Percentiles rank a stretch among this genome's conserved stretches.
phyloP scores from a whole-genome alignment of 192 early-diverging fungal species.

The Umbelopsis ramanniana region DNA sequence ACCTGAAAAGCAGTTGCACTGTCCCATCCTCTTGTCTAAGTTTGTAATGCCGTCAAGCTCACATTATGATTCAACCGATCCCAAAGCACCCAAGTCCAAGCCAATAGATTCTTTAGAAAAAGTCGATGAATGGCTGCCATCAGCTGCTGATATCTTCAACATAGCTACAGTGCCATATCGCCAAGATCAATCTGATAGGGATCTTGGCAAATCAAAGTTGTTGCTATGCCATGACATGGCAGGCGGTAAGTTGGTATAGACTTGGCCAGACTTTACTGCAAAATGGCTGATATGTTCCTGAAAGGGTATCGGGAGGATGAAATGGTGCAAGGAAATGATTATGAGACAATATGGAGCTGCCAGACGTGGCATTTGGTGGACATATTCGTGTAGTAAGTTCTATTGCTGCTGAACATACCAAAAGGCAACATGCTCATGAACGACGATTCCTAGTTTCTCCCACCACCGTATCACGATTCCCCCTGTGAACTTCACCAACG shows the following conservation, averaged over 20 bases:
- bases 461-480: conserved; percentile 64
- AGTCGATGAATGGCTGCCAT: conserved; percentile 27
- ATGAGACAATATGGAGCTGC: conserved; percentile 50
- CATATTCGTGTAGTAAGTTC: conserved; percentile 62
- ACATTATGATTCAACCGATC: not conserved
- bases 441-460: conserved; percentile 47
- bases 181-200: not conserved
- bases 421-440: not conserved
- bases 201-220: conserved; percentile 26
- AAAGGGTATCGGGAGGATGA: conserved; percentile 60
- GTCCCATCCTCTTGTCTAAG: not conserved
- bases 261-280: not conserved
- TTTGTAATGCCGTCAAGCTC: conserved; percentile 28
- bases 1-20: not conserved
- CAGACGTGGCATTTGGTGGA: conserved; percentile 69
- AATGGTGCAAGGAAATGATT: conserved; percentile 48
- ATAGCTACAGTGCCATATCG: conserved; percentile 13
- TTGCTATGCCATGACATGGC: conserved; percentile 70
- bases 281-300: not conserved
- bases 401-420: not conserved
- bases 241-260: conserved; percentile 40
- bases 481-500: conserved; percentile 65
- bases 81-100: conserved; percentile 4
- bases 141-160: conserved; percentile 21
- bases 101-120: conserved; percentile 25